Evolutionary conservation across 2,329 filamentous ascomycete species (phyloP), one percentile per base, ranked within the genome.

Genomic region (Aspergillus pseudotamarii): DNA sequence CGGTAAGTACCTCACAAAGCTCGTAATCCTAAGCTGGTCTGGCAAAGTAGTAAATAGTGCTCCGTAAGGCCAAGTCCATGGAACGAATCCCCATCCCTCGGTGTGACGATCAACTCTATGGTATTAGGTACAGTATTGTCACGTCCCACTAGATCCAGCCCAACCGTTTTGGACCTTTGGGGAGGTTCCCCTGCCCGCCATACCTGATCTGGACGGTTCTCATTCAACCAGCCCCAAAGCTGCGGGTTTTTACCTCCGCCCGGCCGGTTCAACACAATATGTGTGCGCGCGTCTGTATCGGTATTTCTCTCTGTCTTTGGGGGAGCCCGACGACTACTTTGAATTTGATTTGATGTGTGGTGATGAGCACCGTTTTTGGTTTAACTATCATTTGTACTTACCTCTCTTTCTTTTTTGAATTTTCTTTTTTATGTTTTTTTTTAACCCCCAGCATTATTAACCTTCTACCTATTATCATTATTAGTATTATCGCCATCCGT

Each of bases 91-190:
- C 30, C 30, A 26, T 16, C 45, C 21, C 16, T 26, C 21, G 21
- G 45, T 26, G 23, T 48, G 26, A 50, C 14, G 23, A 50, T 50
- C 46, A 28, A 9, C 23, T 48, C 45, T 16, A 6, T 23, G 23
- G 12, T 48, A 12, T 46, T 23, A 26, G 23, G 45, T 26, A 48
- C 23, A 26, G 66, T 69, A 69, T 64, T 67, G 62, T 70, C 64
- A 67, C 60, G 30, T 53, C 54, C 59, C 58, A 48, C 46, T 30
- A 48, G 65, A 66, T 64, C 68, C 70, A 72, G 70, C 74, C 74
- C 76, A 77, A 76, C 75, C 72, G 66, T 75, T 69, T 76, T 72
- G 66, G 70, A 69, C 65, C 68, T 73, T 74, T 76, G 75, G 75
- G 75, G 74, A 67, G 67, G 59, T 67, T 56, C 63, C 63, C 53